Base-by-base conservation (phyloP, 2,329 filamentous ascomycete species). In the Annulohypoxylon truncatum region DNA sequence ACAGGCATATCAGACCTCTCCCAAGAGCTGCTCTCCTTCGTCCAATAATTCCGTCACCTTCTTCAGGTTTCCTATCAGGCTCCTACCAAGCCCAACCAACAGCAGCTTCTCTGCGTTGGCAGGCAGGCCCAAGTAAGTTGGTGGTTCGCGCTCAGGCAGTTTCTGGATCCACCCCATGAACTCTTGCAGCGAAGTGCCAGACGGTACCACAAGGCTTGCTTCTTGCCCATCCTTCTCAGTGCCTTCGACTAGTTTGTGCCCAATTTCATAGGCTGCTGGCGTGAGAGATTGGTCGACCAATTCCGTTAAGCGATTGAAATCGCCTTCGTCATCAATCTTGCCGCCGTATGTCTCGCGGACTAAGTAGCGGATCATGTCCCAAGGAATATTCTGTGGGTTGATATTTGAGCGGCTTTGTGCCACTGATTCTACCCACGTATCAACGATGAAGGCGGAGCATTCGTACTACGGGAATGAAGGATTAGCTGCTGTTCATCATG, bases 61-160 rank as follows among this genome's bases (percentile, higher is more conserved):
- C 76, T 90, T 90, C 78, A 98, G 74, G 79, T 97, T 94, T 69
- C 86, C 87, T 73, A 97, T 90, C 87, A 97, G 90, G 74, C 90
- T 92, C 76, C 88, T 87, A 44, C 95, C 96, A 75, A 97, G 89
- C 2, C 93, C 94, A 12, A 97, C 92, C 29, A 99, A 85, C 73
- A 99, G 80, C 77, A 99, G 78, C 81, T 98, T 99, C 88, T 99
- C 96, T 18, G 96, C 96, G 78, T 99, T 97, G 26, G 93, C 93
- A 33, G 96, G 96, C 71, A 99, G 81, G 20, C 96, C 96, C 13
- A 99, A 85, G 77, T 97, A 99, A 0, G 94, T 97, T 3, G 96
- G 96, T 26, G 96, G 96, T 79, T 99, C 96, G 74, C 96, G 89
- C 84, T 99, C 96, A 0, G 96, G 96, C 67, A 99, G 83, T 66